These are phyloP conservation scores for Pseudogymnoascus sp. DNA, from an alignment of 2,329 filamentous ascomycete genomes.

Conservation along the genomic window DNA sequence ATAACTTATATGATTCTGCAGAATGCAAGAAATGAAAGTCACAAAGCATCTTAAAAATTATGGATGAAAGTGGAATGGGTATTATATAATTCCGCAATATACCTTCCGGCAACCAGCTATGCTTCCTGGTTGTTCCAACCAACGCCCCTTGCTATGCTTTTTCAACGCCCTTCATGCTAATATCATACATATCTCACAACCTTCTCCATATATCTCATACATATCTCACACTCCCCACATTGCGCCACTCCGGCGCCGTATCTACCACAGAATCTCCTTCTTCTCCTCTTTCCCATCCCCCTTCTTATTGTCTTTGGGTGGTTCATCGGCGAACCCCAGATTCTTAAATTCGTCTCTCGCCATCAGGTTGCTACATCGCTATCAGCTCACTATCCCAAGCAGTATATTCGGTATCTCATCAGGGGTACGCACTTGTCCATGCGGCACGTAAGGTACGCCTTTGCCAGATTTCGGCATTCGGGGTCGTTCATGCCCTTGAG, in stretches of 20 bases:
- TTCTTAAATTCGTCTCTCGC: slow-evolving; percentile 93
- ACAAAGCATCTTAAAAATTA: not conserved
- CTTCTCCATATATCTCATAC: not conserved
- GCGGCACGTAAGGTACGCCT: slow-evolving; percentile 80
- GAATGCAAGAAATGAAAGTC: not conserved
- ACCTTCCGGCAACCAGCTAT: not conserved
- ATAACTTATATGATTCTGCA: not conserved
- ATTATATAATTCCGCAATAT: not conserved
- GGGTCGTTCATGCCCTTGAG: slow-evolving; percentile 79
- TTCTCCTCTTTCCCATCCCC: slow-evolving; percentile 28
- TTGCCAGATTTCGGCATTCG: slow-evolving; percentile 78
- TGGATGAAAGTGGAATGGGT: not conserved
- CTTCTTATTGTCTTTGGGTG: slow-evolving; percentile 21
- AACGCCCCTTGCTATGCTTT: slow-evolving; percentile 2
- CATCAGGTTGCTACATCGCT: slow-evolving; percentile 72
- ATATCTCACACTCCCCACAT: not conserved
- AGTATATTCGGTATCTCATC: not conserved
- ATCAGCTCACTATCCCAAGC: not conserved
- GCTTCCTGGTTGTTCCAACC: not conserved
- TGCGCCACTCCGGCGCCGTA: slow-evolving; percentile 8
- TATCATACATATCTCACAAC: slow-evolving; percentile 5
- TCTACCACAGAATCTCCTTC: slow-evolving; percentile 33
- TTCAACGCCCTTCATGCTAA: slow-evolving; percentile 2
- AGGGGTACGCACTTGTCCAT: slow-evolving; percentile 74
- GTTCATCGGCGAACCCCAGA: slow-evolving; percentile 60